Base-by-base conservation (phyloP, 192 early-diverging fungal genomes). In the Rhizoclosmatium sp. region DNA sequence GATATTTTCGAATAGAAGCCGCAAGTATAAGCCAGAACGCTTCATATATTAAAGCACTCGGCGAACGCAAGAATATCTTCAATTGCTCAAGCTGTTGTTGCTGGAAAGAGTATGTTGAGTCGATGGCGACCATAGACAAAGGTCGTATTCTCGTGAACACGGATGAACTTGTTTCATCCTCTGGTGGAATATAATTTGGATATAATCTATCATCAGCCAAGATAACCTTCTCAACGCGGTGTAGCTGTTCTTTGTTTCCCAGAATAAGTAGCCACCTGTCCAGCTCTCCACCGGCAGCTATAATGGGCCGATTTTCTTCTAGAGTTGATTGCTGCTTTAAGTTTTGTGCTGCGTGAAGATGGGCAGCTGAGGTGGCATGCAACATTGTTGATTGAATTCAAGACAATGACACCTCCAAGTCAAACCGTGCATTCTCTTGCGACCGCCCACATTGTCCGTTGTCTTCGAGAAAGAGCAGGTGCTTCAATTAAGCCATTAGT, bases 401-500 rank as follows among this genome's bases (percentile, higher is more conserved):
- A 31, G 1, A 58, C 12, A 58, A 58, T 58, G 56, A 16, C 56
- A 14, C 56, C 56, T 16, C n/a, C 56, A 58, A 21, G 21, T 21
- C 14, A 21, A 14, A 21, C 12, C 56, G 21, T 58, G 12, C 12
- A 14, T 21, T 16, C 56, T 21, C 14, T 21, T 58, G 56, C n/a
- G 56, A 21, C n/a, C 5, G 7, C 62, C 5, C 62, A 65, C 62
- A 65, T 65, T 65, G 7, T 41, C 21, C 7, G 21, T 1, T 73
- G 71, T 21, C 54, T 16, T 47, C n/a, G 40, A 23, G 78, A 79
- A 59, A 2, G 40, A 59, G 12, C 82, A 86, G 9, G n/a, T 67
- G 2, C 78, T 80, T 46, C 83, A 31, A 31, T 31, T 75, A 61
- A 67, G 54, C 90, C 92, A 7, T 80, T 95, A 31, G 80, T 94